Conservation (phyloP, 495 filamentous ascomycete species). For the Aspergillus cristatus region DNA sequence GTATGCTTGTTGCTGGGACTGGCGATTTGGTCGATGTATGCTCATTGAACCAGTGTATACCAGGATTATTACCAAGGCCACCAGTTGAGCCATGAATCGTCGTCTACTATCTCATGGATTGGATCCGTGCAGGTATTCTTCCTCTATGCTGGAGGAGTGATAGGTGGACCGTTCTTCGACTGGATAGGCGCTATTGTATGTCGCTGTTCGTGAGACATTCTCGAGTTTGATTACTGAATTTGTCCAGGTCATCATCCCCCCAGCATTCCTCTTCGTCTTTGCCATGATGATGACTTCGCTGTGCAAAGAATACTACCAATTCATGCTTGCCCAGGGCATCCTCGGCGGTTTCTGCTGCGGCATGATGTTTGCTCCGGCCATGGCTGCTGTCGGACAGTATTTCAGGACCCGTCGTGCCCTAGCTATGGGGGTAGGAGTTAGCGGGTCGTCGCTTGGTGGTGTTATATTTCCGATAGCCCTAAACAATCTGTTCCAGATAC, state of each 20-base stretch:
- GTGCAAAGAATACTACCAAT: constrained; percentile 46
- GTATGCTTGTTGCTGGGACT: constrained; percentile 14
- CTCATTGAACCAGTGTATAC: constrained; percentile 12
- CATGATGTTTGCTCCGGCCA: constrained; percentile 23
- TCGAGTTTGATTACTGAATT: no score
- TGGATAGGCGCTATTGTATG: constrained; percentile 13
- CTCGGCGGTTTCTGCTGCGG: constrained; percentile 31
- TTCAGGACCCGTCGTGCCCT: constrained; percentile 25
- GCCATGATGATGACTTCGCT: constrained; percentile 42
- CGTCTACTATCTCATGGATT: constrained; percentile 36
- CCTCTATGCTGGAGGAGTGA: constrained; percentile 17
- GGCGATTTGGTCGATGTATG: constrained; percentile 19
- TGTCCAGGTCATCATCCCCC: constrained; percentile 5
- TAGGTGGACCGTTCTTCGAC: constrained; percentile 21
- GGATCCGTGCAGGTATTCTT: constrained; percentile 30
- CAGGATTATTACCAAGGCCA: constrained; percentile 12
- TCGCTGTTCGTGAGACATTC: no score
- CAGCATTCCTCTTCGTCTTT: constrained; percentile 16
- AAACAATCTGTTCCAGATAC: constrained; percentile 14
- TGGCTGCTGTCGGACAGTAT: constrained; percentile 22
- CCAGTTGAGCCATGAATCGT: not conserved
- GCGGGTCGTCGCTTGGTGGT: constrained; percentile 29
- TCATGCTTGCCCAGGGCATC: constrained; percentile 47
- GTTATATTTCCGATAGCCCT: constrained; percentile 21
- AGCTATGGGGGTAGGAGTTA: constrained; percentile 24